These are phyloP conservation scores for Metschnikowia cubensis DNA, from an alignment of 805 yeast species.

Conservation along the genomic window DNA sequence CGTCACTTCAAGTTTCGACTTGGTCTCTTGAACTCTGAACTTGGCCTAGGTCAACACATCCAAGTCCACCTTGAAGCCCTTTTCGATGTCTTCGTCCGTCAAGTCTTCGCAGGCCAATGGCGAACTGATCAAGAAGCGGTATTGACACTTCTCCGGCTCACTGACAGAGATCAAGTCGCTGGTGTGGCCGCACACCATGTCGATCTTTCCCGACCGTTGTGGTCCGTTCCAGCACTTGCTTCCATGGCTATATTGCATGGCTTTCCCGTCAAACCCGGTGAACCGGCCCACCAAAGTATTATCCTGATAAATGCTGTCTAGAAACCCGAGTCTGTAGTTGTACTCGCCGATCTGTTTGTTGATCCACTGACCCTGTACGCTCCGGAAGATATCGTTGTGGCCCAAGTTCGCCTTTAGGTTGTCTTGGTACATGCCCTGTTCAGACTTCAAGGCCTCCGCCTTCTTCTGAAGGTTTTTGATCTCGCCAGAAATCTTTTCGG, in stretches of 20 bases:
- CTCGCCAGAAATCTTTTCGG: slow-evolving; percentile 3
- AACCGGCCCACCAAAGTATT: slow-evolving; percentile 21
- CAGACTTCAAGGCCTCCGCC: slow-evolving; percentile 12
- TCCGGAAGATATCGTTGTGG: slow-evolving; percentile 59
- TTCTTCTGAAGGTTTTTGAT: slow-evolving; percentile 19
- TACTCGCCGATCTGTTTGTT: slow-evolving; percentile 60
- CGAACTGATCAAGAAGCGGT: slow-evolving; percentile 47
- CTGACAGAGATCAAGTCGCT: slow-evolving; percentile 58
- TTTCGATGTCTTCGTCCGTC: slow-evolving; percentile 12
- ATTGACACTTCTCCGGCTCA: slow-evolving; percentile 89
- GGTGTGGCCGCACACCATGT: slow-evolving; percentile 61
- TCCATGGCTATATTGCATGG: slow-evolving; percentile 54
- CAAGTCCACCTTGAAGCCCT: slow-evolving; percentile 13
- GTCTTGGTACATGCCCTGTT: slow-evolving; percentile 15
- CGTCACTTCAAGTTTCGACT: too few species aligned
- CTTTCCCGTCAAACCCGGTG: slow-evolving; percentile 24
- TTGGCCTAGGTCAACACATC: neutral
- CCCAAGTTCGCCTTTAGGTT: slow-evolving; percentile 45
- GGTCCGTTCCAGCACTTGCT: slow-evolving; percentile 96
- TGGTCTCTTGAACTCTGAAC: too few species aligned
- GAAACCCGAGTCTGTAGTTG: slow-evolving; percentile 58
- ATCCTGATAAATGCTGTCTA: slow-evolving; percentile 53
- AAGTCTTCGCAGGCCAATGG: slow-evolving; percentile 42
- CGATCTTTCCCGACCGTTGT: slow-evolving; percentile 60
- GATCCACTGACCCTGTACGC: slow-evolving; percentile 49